phyloP scores from a whole-genome alignment of 768 basidiomycete genomes.

The Lyophyllum atratum region DNA sequence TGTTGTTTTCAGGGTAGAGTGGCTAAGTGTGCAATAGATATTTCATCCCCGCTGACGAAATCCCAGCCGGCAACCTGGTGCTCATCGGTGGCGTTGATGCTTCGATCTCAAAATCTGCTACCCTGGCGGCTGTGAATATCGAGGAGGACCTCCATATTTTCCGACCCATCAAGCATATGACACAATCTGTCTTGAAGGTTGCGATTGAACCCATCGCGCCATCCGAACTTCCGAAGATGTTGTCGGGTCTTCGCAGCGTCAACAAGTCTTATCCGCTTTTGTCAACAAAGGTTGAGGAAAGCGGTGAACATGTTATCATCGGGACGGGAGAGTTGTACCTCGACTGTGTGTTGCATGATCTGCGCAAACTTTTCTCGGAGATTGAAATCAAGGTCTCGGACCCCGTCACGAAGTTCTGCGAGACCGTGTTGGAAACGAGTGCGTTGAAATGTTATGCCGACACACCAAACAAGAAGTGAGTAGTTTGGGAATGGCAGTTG shows the following conservation, averaged over 20 bases:
- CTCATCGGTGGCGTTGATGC: conserved; percentile 91
- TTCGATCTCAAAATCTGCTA: conserved; percentile 95
- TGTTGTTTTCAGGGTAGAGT: background rate
- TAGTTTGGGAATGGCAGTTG: conserved; percentile 9
- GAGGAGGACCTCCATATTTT: conserved; percentile 94
- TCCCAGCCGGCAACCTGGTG: conserved; percentile 90
- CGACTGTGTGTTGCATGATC: conserved; percentile 96
- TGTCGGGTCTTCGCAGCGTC: conserved; percentile 93
- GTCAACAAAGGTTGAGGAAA: conserved; percentile 96
- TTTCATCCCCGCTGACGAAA: conserved; percentile 85
- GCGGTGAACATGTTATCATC: conserved; percentile 94
- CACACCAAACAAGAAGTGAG: conserved; percentile 98
- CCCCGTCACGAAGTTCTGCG: conserved; percentile 97
- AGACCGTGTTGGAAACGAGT: conserved; percentile 97
- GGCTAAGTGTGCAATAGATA: conserved; percentile 56
- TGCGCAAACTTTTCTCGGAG: conserved; percentile 90
- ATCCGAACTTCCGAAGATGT: conserved; percentile 98
- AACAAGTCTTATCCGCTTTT: conserved; percentile 98
- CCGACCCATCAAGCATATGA: conserved; percentile 94
- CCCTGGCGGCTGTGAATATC: conserved; percentile 69
- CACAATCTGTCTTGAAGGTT: conserved; percentile 94
- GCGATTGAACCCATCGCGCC: conserved; percentile 98
- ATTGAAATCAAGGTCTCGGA: conserved; percentile 99
- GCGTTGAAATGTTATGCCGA: conserved; percentile 99
- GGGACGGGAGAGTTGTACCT: conserved; percentile 97